Percentiles rank a stretch among this genome's conserved stretches.
phyloP scores from a whole-genome alignment of 768 basidiomycete species.

The Mycena venus region DNA sequence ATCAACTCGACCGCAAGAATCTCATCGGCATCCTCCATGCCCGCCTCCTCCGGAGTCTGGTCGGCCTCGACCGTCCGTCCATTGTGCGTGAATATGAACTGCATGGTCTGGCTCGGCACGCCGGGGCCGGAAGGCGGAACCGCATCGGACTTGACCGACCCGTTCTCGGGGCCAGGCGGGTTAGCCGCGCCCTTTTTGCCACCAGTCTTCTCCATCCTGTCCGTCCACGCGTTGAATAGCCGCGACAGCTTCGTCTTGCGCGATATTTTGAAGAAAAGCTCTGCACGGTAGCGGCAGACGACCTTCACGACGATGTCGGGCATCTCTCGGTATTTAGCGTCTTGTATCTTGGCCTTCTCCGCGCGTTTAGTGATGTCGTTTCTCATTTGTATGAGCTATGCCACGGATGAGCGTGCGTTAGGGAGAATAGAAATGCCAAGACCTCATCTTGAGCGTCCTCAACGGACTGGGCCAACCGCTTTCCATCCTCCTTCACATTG shows the following conservation, averaged over 20 bases:
- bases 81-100: slow-evolving; percentile 89
- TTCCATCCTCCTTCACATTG: slow-evolving; percentile 81
- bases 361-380: slow-evolving; percentile 84
- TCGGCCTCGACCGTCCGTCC: slow-evolving; percentile 85
- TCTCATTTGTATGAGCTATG: slow-evolving; percentile 84
- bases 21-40: slow-evolving; percentile 91
- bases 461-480: slow-evolving; percentile 82
- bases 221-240: slow-evolving; percentile 90
- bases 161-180: slow-evolving; percentile 52
- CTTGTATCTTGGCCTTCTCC: slow-evolving; percentile 83
- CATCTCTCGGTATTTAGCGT: slow-evolving; percentile 85
- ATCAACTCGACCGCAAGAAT: slow-evolving; percentile 91
- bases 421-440: slow-evolving; percentile 21
- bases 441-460: slow-evolving; percentile 92
- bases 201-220: slow-evolving; percentile 80
- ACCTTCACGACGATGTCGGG: slow-evolving; percentile 94
- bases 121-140: slow-evolving; percentile 57
- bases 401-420: slow-evolving; percentile 15
- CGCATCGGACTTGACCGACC: slow-evolving; percentile 64
- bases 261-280: slow-evolving; percentile 93
- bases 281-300: slow-evolving; percentile 89
- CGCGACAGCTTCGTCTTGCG: slow-evolving; percentile 89
- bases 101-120: slow-evolving; percentile 63
- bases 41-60: slow-evolving; percentile 87
- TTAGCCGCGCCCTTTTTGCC: slow-evolving; percentile 56